Evolutionary conservation across 352 stramenopile species (phyloP).

Genomic region (Phytopythium ostracodes): DNA sequence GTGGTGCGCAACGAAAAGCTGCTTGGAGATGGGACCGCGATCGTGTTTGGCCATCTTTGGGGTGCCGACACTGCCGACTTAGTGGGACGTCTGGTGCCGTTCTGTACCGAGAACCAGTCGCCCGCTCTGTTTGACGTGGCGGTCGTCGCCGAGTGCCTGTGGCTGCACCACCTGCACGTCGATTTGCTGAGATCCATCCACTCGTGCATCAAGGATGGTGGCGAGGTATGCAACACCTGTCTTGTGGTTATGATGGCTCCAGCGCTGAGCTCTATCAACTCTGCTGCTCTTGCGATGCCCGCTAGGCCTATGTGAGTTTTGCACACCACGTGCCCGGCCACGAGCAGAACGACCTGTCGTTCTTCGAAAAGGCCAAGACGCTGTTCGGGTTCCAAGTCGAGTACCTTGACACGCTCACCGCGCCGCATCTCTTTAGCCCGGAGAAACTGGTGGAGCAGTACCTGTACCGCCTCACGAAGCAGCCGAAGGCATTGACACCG

Average conservation of each 20-base stretch:
- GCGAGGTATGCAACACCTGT: conserved; percentile 18
- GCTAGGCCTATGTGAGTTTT: conserved; percentile 44
- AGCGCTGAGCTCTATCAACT: background rate
- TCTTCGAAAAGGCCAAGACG: conserved; percentile 42
- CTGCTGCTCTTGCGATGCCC: background rate
- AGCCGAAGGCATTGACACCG: background rate
- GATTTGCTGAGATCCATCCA: conserved; percentile 42
- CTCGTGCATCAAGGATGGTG: conserved; percentile 21
- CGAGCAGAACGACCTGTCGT: conserved; percentile 43
- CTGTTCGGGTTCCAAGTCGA: conserved; percentile 28
- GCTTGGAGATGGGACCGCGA: conserved; percentile 18
- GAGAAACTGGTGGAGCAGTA: conserved; percentile 42
- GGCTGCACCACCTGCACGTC: conserved; percentile 43
- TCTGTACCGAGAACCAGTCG: background rate
- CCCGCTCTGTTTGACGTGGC: conserved; percentile 30
- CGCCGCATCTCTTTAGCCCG: conserved; percentile 38
- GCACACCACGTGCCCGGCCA: conserved; percentile 47
- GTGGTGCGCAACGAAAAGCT: conserved; percentile 31
- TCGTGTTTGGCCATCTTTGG: conserved; percentile 42
- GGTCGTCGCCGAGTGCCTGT: conserved; percentile 48
- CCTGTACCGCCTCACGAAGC: conserved; percentile 36
- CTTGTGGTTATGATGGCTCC: background rate
- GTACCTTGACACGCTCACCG: conserved; percentile 36
- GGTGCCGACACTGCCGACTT: conserved; percentile 20
- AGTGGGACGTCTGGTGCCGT: conserved; percentile 13